These are phyloP conservation scores for Zoysia matrella DNA, from an alignment of 202 grass and related monocot genomes.

Conservation along the genomic window DNA sequence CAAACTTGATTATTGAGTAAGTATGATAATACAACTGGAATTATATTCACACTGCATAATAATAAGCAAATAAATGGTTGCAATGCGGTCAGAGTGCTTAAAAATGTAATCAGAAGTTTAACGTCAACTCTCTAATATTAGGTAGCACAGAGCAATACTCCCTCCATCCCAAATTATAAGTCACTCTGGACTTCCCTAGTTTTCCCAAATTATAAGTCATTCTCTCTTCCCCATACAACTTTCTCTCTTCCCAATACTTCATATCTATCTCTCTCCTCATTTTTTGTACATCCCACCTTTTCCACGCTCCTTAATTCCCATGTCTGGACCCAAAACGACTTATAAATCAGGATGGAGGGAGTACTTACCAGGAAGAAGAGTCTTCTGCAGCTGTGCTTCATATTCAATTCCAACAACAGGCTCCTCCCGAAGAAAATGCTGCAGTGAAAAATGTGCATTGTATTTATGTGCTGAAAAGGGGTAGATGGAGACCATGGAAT, in stretches of 20 bases:
- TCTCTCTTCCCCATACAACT: too few species aligned
- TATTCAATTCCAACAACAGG: constrained; percentile 96
- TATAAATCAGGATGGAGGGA: too few species aligned
- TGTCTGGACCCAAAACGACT: too few species aligned
- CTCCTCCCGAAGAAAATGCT: constrained; percentile 95
- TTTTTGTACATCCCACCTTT: too few species aligned
- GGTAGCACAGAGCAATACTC: background rate
- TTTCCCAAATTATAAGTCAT: too few species aligned
- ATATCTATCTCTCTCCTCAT: too few species aligned
- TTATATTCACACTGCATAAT: constrained; percentile 3
- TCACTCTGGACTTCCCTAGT: too few species aligned
- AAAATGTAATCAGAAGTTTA: constrained; percentile 20
- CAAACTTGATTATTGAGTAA: constrained; percentile 14
- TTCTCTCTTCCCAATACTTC: too few species aligned
- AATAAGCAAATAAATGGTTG: constrained; percentile 16
- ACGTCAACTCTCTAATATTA: constrained; percentile 15
- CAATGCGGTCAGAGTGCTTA: background rate
- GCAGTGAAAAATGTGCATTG: constrained; percentile 31
- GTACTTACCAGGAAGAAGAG: constrained; percentile 92
- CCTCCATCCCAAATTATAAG: too few species aligned
- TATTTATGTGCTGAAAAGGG: constrained; percentile 35
- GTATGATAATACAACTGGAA: background rate
- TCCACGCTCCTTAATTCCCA: too few species aligned
- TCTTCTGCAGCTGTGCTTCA: constrained; percentile 97
- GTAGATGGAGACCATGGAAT: constrained; percentile 30